These are phyloP conservation scores for Fomitopsis serialis DNA, from an alignment of 768 basidiomycete genomes.

Conservation along the genomic window DNA sequence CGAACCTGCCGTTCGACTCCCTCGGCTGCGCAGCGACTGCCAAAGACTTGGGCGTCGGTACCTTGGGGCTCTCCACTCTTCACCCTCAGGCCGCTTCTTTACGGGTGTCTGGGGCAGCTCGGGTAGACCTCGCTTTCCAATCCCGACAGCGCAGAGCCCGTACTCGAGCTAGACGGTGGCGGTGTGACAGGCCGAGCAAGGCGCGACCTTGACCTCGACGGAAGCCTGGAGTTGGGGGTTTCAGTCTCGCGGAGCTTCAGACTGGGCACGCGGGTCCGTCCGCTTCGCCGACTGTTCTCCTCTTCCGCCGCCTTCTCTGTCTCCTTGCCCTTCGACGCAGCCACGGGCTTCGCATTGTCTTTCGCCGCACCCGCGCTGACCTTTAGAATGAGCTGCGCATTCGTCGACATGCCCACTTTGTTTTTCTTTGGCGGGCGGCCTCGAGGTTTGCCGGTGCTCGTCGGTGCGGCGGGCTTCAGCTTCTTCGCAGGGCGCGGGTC, in stretches of 20 bases:
- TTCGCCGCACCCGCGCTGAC: not conserved
- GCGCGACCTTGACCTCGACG: constrained; percentile 1
- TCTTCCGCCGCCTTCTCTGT: not conserved
- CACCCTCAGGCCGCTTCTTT: not conserved
- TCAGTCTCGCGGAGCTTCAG: constrained; percentile 27
- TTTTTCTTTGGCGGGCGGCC: constrained; percentile 19
- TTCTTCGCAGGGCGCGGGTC: constrained; percentile 39
- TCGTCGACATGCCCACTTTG: constrained; percentile 21
- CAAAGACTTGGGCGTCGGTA: constrained; percentile 35
- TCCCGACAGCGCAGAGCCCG: constrained; percentile 10
- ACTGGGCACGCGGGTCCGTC: constrained; percentile 25
- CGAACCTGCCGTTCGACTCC: constrained; percentile 61
- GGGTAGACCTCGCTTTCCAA: constrained; percentile 6
- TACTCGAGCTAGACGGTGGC: not conserved
- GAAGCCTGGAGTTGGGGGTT: constrained; percentile 11
- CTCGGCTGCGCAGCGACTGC: constrained; percentile 52
- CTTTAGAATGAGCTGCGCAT: constrained; percentile 17
- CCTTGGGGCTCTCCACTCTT: constrained; percentile 8
- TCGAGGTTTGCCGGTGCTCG: constrained; percentile 11
- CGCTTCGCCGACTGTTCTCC: constrained; percentile 21
- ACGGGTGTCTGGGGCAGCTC: constrained; percentile 5
- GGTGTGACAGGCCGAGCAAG: constrained; percentile 8
- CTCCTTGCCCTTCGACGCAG: not conserved
- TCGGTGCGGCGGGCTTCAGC: constrained; percentile 29
- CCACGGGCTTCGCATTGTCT: not conserved